phyloP scores from a whole-genome alignment of 768 basidiomycete genomes.

The Lentinula detonsa region DNA sequence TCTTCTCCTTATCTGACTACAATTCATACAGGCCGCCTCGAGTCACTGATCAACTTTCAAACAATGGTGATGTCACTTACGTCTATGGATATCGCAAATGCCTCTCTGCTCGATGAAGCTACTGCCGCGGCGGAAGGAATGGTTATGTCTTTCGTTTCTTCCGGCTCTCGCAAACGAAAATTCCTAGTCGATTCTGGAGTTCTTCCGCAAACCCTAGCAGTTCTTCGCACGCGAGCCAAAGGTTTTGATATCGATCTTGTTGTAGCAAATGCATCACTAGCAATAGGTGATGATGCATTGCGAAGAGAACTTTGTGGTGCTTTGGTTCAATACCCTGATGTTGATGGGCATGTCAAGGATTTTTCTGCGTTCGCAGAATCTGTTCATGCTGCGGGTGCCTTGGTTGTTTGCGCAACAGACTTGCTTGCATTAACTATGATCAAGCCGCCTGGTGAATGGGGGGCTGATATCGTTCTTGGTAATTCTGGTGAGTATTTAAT shows the following conservation, averaged over 20 bases:
- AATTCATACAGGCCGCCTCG: conserved; percentile 69
- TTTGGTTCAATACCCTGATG: conserved; percentile 91
- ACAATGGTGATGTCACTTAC: conserved; percentile 95
- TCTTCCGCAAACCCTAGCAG: conserved; percentile 83
- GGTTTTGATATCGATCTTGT: conserved; percentile 87
- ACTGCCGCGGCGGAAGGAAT: conserved; percentile 95
- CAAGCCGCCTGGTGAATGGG: conserved; percentile 98
- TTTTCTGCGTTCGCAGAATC: conserved; percentile 58
- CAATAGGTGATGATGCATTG: conserved; percentile 46
- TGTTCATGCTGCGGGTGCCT: conserved; percentile 70
- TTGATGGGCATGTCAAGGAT: conserved; percentile 78
- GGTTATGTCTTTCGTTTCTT: conserved; percentile 82
- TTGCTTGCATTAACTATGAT: conserved; percentile 88
- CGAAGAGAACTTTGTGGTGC: conserved; percentile 73
- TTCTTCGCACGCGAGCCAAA: conserved; percentile 85
- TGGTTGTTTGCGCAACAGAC: conserved; percentile 87
- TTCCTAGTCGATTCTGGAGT: conserved; percentile 86
- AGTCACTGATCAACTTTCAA: conserved; percentile 95
- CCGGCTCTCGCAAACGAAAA: conserved; percentile 66
- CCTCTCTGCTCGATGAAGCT: conserved; percentile 91
- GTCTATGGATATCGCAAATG: conserved; percentile 92
- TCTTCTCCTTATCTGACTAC: conserved; percentile 5
- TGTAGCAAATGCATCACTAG: conserved; percentile 52
- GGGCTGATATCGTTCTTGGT: conserved; percentile 92
- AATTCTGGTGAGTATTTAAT: conserved; percentile 58